Percentiles rank a stretch among this genome's conserved stretches.
Evolutionary conservation across 75 land plant species (phyloP).

Genomic region (Selaginella tamariscina): DNA sequence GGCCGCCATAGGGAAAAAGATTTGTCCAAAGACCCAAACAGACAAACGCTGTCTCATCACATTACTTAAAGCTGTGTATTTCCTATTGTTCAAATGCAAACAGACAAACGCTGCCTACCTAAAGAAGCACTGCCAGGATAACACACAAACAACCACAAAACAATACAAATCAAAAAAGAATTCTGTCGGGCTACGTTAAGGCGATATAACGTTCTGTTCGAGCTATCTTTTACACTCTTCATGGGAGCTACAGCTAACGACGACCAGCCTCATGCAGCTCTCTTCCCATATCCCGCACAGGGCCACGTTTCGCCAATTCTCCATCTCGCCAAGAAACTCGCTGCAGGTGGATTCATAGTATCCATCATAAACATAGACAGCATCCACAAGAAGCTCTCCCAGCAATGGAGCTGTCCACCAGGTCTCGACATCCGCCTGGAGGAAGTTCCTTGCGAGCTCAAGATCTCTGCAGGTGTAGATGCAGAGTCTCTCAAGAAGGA

Average conservation of each 20-base stretch:
- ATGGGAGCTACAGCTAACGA: neutral
- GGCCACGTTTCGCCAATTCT: conserved; percentile 4
- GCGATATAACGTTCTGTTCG: too few species aligned
- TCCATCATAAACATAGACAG: neutral
- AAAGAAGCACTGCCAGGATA: too few species aligned
- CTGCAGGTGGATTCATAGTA: neutral
- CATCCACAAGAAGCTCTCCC: neutral
- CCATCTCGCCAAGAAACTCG: neutral
- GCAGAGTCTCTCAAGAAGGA: neutral
- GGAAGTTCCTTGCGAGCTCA: neutral
- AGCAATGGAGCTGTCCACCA: neutral
- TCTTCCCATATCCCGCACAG: conserved; percentile 8
- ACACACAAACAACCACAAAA: too few species aligned
- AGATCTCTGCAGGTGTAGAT: neutral
- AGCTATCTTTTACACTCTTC: neutral
- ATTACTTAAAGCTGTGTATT: too few species aligned
- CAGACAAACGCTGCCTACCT: too few species aligned
- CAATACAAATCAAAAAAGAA: too few species aligned
- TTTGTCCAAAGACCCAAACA: too few species aligned
- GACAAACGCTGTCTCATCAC: too few species aligned
- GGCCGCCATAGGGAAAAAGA: too few species aligned
- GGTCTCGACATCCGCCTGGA: neutral
- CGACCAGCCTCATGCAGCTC: neutral
- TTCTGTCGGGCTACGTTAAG: too few species aligned
- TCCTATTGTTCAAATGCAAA: too few species aligned